Evolutionary conservation across 2,329 filamentous ascomycete genomes (phyloP).

Genomic region (Trichoderma sp.): DNA sequence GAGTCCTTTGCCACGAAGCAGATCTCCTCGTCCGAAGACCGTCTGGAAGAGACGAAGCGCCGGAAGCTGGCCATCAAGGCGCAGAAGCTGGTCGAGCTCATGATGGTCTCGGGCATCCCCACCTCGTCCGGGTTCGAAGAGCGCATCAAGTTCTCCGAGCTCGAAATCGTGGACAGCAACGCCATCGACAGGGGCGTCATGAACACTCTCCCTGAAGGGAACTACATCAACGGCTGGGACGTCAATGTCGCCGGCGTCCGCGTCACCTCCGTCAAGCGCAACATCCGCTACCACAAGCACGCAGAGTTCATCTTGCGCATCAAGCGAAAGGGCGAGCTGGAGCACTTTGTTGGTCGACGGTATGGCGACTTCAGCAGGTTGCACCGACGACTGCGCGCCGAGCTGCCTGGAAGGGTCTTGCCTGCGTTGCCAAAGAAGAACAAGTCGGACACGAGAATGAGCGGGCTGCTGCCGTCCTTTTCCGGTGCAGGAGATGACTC

Average conservation of each 20-base stretch:
- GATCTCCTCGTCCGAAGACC: constrained; percentile 95
- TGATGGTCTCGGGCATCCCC: constrained; percentile 98
- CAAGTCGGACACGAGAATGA: constrained; percentile 71
- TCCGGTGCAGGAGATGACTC: constrained; percentile 66
- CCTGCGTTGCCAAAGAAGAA: constrained; percentile 90
- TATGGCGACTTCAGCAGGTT: constrained; percentile 87
- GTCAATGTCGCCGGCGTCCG: constrained; percentile 91
- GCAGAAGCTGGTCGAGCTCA: constrained; percentile 93
- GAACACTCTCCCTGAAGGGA: constrained; percentile 84
- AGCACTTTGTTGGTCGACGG: constrained; percentile 78
- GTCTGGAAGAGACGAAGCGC: constrained; percentile 93
- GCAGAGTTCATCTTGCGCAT: constrained; percentile 91
- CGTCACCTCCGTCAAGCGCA: constrained; percentile 78
- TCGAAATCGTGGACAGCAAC: constrained; percentile 92
- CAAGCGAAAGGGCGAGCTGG: constrained; percentile 72
- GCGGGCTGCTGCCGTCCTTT: constrained; percentile 55
- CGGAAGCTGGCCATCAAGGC: constrained; percentile 90
- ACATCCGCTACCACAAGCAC: constrained; percentile 87
- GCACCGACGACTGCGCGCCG: constrained; percentile 75
- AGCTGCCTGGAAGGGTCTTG: constrained; percentile 88
- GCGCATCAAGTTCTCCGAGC: constrained; percentile 91
- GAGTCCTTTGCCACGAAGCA: constrained; percentile 97
- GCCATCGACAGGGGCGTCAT: constrained; percentile 90
- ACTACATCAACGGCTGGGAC: constrained; percentile 95
- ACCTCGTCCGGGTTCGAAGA: constrained; percentile 98